Evolutionary conservation across 2,329 filamentous ascomycete genomes (phyloP), one percentile per base, ranked within the genome.

Genomic region (Emmonsia crescens): DNA sequence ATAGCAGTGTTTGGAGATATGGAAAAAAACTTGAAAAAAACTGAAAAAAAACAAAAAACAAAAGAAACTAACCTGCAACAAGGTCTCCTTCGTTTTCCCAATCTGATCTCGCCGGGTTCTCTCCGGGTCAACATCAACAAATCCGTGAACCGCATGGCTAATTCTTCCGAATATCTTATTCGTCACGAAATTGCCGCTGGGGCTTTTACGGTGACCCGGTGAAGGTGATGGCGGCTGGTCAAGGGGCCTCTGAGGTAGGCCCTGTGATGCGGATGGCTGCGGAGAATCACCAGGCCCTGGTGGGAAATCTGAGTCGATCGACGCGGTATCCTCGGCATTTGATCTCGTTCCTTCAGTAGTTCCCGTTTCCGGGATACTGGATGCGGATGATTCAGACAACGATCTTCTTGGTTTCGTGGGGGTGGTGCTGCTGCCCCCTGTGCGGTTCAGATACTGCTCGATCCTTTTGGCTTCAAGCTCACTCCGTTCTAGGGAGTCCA

Each of bases 101-200:
- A 99, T 96, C 65, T 91, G 88, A 73, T 99, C 94, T 60, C 94
- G 84, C 60, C 94, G 83, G 51, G 92, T 96, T 65, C 92, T 83
- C 76, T 99, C 94, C 0, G 94, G 94, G 71, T 99, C 94, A 49
- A 95, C 90, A 72, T 99, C 94, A 0, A 94, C 93, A 69, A 97
- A 93, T 3, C 94, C 94, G 71, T 97, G 91, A 40, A 97, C 91
- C 0, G 94, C 94, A 76, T 99, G 93, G 61, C 90, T 95, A 64
- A 99, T 88, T 12, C 92, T 89, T 0, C 93, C 94, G 73, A 99
- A 97, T 59, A 99, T 91, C 77, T 93, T 86, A 70, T 83, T 96
- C 1, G 92, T 92, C 64, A 97, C 92, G 65, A 94, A 96, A 68
- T 89, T 91, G n/a, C 89, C 86, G 70, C 90, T 95, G 2, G 88